Percentiles rank a stretch among this genome's conserved stretches.
Evolutionary conservation across 2,329 filamentous ascomycete species (phyloP).

Genomic region (Seiridium unicorne): DNA sequence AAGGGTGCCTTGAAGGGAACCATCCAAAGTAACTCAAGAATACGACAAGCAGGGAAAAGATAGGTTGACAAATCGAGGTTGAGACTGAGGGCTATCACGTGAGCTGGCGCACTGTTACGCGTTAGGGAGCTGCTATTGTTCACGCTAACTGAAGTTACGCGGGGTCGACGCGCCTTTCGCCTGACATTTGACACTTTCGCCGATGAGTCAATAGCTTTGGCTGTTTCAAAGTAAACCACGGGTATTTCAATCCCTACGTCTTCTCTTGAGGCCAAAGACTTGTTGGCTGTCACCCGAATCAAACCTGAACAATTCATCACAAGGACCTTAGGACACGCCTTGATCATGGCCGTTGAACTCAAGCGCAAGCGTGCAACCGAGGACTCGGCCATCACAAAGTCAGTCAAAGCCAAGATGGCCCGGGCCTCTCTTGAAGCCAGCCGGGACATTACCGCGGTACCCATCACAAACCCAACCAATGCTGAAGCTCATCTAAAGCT

Average conservation of each 20-base stretch:
- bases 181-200: neutral
- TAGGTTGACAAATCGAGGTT: too few species aligned
- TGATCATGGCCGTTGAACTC: conserved; percentile 19
- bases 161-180: conserved; percentile 1
- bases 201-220: neutral
- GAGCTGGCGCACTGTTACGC: neutral
- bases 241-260: neutral
- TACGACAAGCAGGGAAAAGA: too few species aligned
- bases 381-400: neutral
- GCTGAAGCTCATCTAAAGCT: conserved; percentile 40
- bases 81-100: neutral
- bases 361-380: conserved; percentile 24
- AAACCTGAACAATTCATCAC: too few species aligned
- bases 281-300: too few species aligned
- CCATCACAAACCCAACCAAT: conserved; percentile 14
- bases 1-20: too few species aligned
- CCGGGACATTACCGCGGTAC: conserved; percentile 5
- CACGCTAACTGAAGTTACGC: neutral
- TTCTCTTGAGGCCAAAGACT: neutral
- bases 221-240: too few species aligned
- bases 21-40: too few species aligned
- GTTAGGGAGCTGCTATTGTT: neutral
- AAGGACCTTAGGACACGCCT: neutral
- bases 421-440: neutral
- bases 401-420: conserved; percentile 10